Conservation (phyloP, 148 eudicot genomes). For the Mesembryanthemum crystallinum region DNA sequence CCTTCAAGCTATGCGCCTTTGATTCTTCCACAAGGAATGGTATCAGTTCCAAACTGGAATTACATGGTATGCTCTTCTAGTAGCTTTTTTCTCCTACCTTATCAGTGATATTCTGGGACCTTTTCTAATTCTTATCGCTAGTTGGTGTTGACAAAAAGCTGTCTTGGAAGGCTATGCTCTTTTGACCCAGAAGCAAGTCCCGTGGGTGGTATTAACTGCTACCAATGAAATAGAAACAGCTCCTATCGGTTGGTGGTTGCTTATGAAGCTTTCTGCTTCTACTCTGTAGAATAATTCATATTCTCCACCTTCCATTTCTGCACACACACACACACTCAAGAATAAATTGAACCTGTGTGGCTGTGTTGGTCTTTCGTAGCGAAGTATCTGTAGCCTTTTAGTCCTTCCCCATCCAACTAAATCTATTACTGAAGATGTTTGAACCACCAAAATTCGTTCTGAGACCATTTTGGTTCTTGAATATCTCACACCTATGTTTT, state of each 20-base stretch:
- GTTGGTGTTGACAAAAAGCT: neutral
- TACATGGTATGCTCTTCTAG: constrained; percentile 67
- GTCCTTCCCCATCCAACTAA: no score
- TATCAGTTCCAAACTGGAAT: constrained; percentile 84
- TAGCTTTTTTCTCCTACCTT: neutral
- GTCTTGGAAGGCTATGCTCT: neutral
- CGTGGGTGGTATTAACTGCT: neutral
- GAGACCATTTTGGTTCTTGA: neutral
- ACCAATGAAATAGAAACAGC: neutral
- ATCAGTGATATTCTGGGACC: neutral
- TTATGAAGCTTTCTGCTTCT: neutral
- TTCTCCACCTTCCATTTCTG: neutral
- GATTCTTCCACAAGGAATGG: constrained; percentile 80
- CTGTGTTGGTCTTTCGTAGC: neutral
- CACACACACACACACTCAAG: no score
- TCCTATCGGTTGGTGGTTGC: neutral
- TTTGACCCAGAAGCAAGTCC: neutral
- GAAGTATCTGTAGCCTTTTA: neutral
- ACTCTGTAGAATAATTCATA: neutral
- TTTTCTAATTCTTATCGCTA: neutral
- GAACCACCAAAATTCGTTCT: neutral
- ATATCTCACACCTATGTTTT: neutral
- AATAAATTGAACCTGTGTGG: neutral
- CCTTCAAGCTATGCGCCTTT: constrained; percentile 79
- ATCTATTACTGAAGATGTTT: neutral